Evolutionary conservation across 345 rosid species (phyloP).

Genomic region (Noccaea caerulescens): DNA sequence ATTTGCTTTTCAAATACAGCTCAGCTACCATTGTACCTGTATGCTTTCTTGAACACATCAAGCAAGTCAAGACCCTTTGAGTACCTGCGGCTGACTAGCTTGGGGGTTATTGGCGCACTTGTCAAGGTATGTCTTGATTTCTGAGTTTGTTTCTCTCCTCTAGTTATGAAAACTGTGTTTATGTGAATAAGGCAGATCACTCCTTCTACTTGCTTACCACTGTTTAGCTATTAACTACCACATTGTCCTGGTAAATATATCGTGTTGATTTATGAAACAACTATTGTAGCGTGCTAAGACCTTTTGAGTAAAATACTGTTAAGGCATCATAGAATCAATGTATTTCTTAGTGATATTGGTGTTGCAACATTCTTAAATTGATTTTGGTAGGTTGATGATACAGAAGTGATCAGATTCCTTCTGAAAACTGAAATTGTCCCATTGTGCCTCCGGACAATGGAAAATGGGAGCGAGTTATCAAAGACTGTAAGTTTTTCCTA

Average conservation of each 20-base stretch:
- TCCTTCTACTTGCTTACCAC: constrained; percentile 16
- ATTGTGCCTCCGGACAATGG: constrained; percentile 54
- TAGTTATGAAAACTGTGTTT: constrained; percentile 4
- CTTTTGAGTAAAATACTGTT: constrained; percentile 24
- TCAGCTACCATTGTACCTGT: constrained; percentile 51
- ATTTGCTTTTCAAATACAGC: constrained; percentile 49
- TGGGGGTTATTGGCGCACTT: constrained; percentile 66
- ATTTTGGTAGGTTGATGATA: constrained; percentile 51
- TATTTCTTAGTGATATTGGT: background rate
- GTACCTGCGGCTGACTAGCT: constrained; percentile 56
- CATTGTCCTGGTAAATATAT: constrained; percentile 15
- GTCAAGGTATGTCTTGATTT: constrained; percentile 53
- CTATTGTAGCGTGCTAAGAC: constrained; percentile 14
- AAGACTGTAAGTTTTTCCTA: constrained; percentile 56
- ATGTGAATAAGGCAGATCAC: constrained; percentile 11
- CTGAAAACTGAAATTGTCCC: constrained; percentile 53
- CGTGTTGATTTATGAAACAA: constrained; percentile 26
- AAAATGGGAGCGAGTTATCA: constrained; percentile 50
- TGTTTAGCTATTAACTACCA: constrained; percentile 6
- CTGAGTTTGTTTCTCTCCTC: background rate
- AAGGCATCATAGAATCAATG: constrained; percentile 13
- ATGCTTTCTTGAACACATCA: constrained; percentile 51
- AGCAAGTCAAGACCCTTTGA: constrained; percentile 51
- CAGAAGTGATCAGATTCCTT: constrained; percentile 49
- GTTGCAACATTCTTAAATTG: constrained; percentile 24